These are phyloP conservation scores for Leccinum rimulosum DNA, from an alignment of 768 basidiomycete genomes.

Conservation along the genomic window DNA sequence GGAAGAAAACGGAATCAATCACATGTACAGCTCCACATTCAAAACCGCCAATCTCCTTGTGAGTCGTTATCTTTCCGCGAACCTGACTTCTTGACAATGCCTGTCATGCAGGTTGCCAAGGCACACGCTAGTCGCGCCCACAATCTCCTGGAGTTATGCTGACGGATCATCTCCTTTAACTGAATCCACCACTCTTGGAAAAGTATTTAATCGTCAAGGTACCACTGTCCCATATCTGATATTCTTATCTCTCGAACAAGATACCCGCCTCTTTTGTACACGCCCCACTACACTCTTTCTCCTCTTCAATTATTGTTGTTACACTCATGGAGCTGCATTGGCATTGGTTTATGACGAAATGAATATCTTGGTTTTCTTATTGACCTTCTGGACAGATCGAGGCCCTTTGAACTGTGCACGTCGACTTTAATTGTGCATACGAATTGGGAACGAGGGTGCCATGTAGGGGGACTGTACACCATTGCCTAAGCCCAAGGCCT, in stretches of 20 bases:
- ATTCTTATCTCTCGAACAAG: slow-evolving; percentile 13
- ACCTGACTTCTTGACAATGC: slow-evolving; percentile 1
- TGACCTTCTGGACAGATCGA: not conserved
- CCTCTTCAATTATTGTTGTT: not conserved
- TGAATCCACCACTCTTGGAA: slow-evolving; percentile 4
- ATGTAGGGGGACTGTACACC: not conserved
- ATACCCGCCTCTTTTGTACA: slow-evolving; percentile 18
- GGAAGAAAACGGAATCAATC: slow-evolving; percentile 71
- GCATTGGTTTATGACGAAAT: slow-evolving; percentile 5
- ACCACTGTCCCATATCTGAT: not conserved
- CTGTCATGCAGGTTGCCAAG: slow-evolving; percentile 49
- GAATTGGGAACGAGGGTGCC: not conserved
- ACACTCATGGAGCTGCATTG: not conserved
- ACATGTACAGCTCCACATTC: slow-evolving; percentile 83
- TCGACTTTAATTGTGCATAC: not conserved
- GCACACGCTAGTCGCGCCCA: slow-evolving; percentile 55
- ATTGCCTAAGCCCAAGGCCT: not conserved
- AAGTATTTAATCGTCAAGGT: not conserved
- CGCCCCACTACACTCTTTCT: not conserved
- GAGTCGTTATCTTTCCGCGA: slow-evolving; percentile 18
- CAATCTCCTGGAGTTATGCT: slow-evolving; percentile 57
- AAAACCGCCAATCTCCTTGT: slow-evolving; percentile 81
- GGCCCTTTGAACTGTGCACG: not conserved
- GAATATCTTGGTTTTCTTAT: slow-evolving; percentile 5
- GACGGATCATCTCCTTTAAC: slow-evolving; percentile 16